phyloP scores from a whole-genome alignment of 1,139 yeast species.

The Suhomyces choctaworum region DNA sequence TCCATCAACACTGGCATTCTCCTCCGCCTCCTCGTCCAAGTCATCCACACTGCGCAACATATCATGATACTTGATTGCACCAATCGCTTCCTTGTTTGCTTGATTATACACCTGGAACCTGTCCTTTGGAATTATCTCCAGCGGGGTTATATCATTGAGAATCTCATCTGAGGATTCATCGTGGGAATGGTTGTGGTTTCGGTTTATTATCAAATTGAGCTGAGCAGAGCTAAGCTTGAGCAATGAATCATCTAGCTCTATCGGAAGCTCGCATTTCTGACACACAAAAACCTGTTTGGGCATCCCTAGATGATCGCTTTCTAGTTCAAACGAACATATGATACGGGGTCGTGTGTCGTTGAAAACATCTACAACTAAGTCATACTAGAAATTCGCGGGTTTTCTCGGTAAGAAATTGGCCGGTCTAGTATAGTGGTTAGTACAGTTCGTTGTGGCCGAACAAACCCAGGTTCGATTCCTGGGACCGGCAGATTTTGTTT shows the following conservation, averaged over 20 bases:
- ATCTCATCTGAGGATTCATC: constrained; percentile 17
- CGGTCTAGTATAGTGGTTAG: constrained; percentile 48
- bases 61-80: constrained; percentile 21
- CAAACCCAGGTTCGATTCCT: constrained; percentile 50
- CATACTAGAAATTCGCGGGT: too few species aligned
- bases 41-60: constrained; percentile 20
- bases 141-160: constrained; percentile 25
- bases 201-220: constrained; percentile 31
- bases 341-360: not conserved
- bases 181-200: constrained; percentile 15
- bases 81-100: constrained; percentile 14
- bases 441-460: constrained; percentile 50
- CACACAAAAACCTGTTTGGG: constrained; percentile 24
- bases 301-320: constrained; percentile 5
- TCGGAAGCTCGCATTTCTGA: constrained; percentile 36
- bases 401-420: constrained; percentile 18
- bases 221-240: constrained; percentile 34
- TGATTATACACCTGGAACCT: constrained; percentile 30
- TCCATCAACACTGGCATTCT: constrained; percentile 13
- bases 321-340: not conserved
- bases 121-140: constrained; percentile 35
- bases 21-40: constrained; percentile 20
- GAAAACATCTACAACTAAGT: too few species aligned
- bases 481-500: constrained; percentile 40
- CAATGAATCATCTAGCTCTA: constrained; percentile 33